A percentile compares a stretch with the other conserved stretches of the same genome.
These are phyloP conservation scores for Scheffersomyces parashehatae DNA, from an alignment of 1,139 yeast species.

Conservation along the genomic window DNA sequence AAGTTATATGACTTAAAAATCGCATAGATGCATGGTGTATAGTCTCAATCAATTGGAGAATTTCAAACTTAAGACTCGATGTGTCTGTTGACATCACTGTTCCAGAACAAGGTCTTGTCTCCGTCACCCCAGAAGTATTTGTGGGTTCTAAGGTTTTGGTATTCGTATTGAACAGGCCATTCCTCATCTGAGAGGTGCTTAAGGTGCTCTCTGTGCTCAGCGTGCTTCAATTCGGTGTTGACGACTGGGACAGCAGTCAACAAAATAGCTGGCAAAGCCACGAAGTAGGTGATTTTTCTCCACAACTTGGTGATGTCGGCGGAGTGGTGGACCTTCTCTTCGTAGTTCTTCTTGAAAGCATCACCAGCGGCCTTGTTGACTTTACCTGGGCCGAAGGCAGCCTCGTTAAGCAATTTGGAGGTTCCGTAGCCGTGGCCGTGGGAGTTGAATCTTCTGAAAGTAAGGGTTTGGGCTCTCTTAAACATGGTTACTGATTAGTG, in stretches of 20 bases:
- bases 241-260: conserved; percentile 79
- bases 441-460: conserved; percentile 44
- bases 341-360: conserved; percentile 39
- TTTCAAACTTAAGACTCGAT: conserved; percentile 32
- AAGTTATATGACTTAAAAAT: no score
- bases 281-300: conserved; percentile 78
- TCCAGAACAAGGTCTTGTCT: conserved; percentile 97
- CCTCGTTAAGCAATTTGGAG: conserved; percentile 44
- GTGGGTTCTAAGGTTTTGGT: conserved; percentile 83
- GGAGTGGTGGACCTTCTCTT: conserved; percentile 79
- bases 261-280: conserved; percentile 80
- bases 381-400: conserved; percentile 37
- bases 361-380: conserved; percentile 44
- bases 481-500: conserved; percentile 25
- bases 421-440: conserved; percentile 36
- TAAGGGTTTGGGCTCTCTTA: conserved; percentile 39
- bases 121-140: conserved; percentile 99
- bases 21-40: no score
- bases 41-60: not conserved
- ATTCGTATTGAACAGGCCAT: conserved; percentile 89
- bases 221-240: conserved; percentile 82
- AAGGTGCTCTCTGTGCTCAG: conserved; percentile 83
- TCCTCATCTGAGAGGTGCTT: conserved; percentile 80
- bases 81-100: conserved; percentile 87
- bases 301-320: conserved; percentile 72